A percentile compares a stretch with the other conserved stretches of the same genome.
phyloP scores from a whole-genome alignment of 1,139 yeast genomes.

The Sugiyamaella paludigena region DNA sequence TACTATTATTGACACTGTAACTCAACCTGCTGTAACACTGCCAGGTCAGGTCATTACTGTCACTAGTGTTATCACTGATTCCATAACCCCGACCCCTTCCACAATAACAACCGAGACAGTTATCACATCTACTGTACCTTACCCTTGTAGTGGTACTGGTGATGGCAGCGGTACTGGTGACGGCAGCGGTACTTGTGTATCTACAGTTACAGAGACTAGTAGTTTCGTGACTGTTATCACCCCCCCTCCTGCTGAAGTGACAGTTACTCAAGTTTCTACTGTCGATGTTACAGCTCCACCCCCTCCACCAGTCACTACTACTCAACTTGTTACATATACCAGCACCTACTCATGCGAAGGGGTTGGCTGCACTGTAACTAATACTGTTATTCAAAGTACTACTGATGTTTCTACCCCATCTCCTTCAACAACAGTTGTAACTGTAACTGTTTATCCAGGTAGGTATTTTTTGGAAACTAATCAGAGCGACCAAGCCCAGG shows the following conservation, averaged over 20 bases:
- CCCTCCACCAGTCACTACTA: constrained; percentile 17
- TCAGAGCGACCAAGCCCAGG: constrained; percentile 2
- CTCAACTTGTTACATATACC: constrained; percentile 15
- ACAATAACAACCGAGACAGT: constrained; percentile 14
- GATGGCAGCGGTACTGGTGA: constrained; percentile 8
- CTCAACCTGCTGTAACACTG: constrained; percentile 16
- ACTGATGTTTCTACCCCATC: constrained; percentile 14
- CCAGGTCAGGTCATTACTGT: constrained; percentile 16
- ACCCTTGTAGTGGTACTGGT: constrained; percentile 7
- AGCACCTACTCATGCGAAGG: constrained; percentile 14
- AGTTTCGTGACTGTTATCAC: constrained; percentile 14
- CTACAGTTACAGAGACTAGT: constrained; percentile 16
- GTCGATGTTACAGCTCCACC: constrained; percentile 16
- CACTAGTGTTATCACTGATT: constrained; percentile 13
- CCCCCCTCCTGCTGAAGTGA: constrained; percentile 13
- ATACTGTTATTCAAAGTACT: constrained; percentile 11
- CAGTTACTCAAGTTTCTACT: constrained; percentile 13
- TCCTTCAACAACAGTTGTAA: constrained; percentile 13
- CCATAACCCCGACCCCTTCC: constrained; percentile 15
- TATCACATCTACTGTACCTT: constrained; percentile 18
- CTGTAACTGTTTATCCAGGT: constrained; percentile 13
- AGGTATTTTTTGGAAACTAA: too few species aligned
- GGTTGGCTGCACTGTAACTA: constrained; percentile 14
- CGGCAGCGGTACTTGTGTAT: constrained; percentile 14
- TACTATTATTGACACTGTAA: constrained; percentile 13